Evolutionary conservation across 306 rosid species (phyloP).

Genomic region (Sindora glabra): DNA sequence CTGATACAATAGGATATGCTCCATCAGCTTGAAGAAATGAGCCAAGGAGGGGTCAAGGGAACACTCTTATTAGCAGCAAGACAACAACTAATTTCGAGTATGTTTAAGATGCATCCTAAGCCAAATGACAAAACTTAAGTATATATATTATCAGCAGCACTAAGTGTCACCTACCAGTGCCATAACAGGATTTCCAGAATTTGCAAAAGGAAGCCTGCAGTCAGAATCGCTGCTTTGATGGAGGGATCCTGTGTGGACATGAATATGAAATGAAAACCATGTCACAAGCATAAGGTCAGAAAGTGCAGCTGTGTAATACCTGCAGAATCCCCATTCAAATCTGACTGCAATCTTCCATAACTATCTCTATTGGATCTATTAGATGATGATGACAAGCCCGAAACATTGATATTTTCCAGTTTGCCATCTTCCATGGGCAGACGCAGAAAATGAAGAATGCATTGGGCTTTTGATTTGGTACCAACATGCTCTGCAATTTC

Average conservation of each 20-base stretch:
- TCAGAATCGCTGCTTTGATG: slow-evolving; percentile 48
- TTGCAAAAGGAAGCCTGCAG: slow-evolving; percentile 76
- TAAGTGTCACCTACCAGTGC: slow-evolving; percentile 66
- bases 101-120: background rate
- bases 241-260: slow-evolving; percentile 39
- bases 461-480: slow-evolving; percentile 95
- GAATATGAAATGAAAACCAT: slow-evolving; percentile 20
- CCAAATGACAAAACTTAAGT: slow-evolving; percentile 1
- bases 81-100: slow-evolving; percentile 6
- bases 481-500: slow-evolving; percentile 92
- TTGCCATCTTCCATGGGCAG: slow-evolving; percentile 89
- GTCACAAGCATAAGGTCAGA: slow-evolving; percentile 5
- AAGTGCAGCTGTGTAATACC: slow-evolving; percentile 38
- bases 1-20: too few species aligned
- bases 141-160: too few species aligned
- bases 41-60: background rate
- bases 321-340: slow-evolving; percentile 63
- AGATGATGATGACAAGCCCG: slow-evolving; percentile 43
- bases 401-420: slow-evolving; percentile 83
- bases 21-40: slow-evolving; percentile 12
- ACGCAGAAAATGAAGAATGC: slow-evolving; percentile 96
- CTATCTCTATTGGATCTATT: slow-evolving; percentile 38
- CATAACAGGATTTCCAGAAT: slow-evolving; percentile 98
- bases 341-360: slow-evolving; percentile 34
- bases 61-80: background rate